phyloP scores from a whole-genome alignment of 176 grass and related monocot species.

The Microstegium vimineum region DNA sequence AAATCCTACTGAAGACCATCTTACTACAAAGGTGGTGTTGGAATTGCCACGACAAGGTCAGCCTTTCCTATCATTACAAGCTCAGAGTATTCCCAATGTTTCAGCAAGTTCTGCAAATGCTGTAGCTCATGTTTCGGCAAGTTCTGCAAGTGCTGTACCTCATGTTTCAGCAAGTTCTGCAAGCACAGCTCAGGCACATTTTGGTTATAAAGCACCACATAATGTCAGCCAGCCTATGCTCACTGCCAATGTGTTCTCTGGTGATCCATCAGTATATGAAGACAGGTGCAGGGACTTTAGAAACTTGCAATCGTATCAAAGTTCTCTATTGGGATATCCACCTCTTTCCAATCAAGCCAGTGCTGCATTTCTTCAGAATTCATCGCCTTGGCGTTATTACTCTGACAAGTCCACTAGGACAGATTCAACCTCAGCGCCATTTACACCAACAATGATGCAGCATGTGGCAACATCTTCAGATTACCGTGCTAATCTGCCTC shows the following conservation, averaged over 20 bases:
- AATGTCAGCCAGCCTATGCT: slow-evolving; percentile 5
- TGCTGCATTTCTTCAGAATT: slow-evolving; percentile 30
- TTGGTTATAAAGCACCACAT: slow-evolving; percentile 21
- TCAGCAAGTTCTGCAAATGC: slow-evolving; percentile 19
- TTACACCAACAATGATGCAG: slow-evolving; percentile 14
- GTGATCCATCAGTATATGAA: slow-evolving; percentile 22
- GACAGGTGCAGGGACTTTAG: slow-evolving; percentile 13
- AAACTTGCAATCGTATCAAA: not conserved
- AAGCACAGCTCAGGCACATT: slow-evolving; percentile 21
- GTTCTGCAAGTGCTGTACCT: slow-evolving; percentile 2
- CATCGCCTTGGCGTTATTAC: slow-evolving; percentile 20
- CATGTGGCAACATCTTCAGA: slow-evolving; percentile 24
- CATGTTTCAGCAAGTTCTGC: slow-evolving; percentile 13
- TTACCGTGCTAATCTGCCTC: slow-evolving; percentile 27
- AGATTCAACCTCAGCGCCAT: not conserved
- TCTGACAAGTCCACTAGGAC: slow-evolving; percentile 10
- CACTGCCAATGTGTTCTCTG: slow-evolving; percentile 21
- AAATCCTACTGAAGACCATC: slow-evolving; percentile 14
- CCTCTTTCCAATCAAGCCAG: slow-evolving; percentile 24
- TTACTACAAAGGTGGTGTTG: slow-evolving; percentile 21
- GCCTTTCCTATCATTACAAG: slow-evolving; percentile 39
- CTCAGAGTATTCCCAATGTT: slow-evolving; percentile 14
- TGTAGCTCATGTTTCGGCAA: not conserved
- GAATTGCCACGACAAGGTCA: slow-evolving; percentile 37
- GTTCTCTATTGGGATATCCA: slow-evolving; percentile 21